Conservation (phyloP, 768 basidiomycete genomes). For the Collybia sordida region DNA sequence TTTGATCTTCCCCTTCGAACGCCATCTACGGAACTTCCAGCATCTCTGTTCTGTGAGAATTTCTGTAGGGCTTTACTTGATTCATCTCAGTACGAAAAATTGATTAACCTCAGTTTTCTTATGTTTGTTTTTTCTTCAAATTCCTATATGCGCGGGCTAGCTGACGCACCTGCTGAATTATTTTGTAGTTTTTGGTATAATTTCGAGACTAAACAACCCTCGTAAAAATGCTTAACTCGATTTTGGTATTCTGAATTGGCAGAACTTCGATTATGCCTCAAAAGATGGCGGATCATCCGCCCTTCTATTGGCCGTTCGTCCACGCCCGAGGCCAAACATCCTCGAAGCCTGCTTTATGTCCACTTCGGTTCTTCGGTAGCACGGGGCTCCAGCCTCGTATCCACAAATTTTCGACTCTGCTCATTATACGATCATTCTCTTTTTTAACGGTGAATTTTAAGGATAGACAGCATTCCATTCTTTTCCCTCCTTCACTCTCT, state of each 20-base stretch:
- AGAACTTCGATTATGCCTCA: conserved; percentile 15
- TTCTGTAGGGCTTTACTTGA: no score
- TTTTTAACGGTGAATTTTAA: neutral
- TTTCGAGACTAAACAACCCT: no score
- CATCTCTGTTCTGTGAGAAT: neutral
- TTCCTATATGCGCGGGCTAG: no score
- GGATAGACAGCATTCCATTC: conserved; percentile 9
- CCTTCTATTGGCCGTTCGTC: conserved; percentile 14
- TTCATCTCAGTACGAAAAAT: no score
- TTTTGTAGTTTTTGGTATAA: no score
- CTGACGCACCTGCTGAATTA: no score
- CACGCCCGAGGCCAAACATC: conserved; percentile 6
- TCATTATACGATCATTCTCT: conserved; percentile 5
- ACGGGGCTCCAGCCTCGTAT: conserved; percentile 4
- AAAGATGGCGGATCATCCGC: conserved; percentile 16
- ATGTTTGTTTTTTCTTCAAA: no score
- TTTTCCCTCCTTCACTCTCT: conserved; percentile 1
- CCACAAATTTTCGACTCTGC: conserved; percentile 6
- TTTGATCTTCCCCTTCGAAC: no score
- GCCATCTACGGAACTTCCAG: no score
- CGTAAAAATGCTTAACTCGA: no score
- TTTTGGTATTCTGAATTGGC: no score
- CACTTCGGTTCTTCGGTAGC: conserved; percentile 6
- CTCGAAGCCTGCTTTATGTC: conserved; percentile 1
- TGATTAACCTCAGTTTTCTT: no score